Base-by-base conservation (phyloP, 78 protist genomes). In the Chrysochromulina tobinii region DNA sequence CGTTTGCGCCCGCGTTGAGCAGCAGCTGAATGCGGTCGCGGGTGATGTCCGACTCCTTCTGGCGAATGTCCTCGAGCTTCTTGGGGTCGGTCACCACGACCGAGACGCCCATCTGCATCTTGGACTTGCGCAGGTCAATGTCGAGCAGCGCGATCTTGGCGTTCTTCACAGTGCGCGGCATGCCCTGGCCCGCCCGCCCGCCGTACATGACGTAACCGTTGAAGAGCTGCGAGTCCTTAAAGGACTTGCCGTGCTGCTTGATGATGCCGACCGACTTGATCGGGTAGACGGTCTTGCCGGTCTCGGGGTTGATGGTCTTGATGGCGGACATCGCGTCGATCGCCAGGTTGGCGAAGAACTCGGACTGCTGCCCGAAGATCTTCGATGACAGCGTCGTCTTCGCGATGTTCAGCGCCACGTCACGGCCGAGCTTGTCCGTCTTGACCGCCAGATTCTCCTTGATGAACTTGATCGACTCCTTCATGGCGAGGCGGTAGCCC, bases 71-170 rank as follows among this genome's bases (percentile, higher is more conserved):
- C 86, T 98, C 98, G 61, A 98, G 94, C 93, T 98, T 89, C 81
- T 90, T 59, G 25, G 99, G 99, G 90, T 98, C 99, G 57, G 81
- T 75, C 20, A 98, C 96, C 12, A 94, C 87, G 20, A n/a, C 84
- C 77, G 54, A 8, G n/a, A 97, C 97, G 73, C 99, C 99, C 57
- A 96, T 72, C 66, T 90, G 75, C 97, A 98, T 83, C 84, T 94
- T 90, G 55, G 89, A 92, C 89, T 94, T 94, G 88, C 95, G 93
- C 23, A 99, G 95, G 92, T 97, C 96, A 81, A 98, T 91, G 91
- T 99, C 99, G 27, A 99, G 95, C 38, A 96, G 92, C 9, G 99
- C 99, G 77, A 99, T 98, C 94, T 97, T 98, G 59, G 99, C 99
- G 48, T 11, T 11, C 51, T 38, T 12, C 21, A 77, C 11, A 27